phyloP scores from a whole-genome alignment of 495 filamentous ascomycete genomes.

The Penicillium simplicissimum region DNA sequence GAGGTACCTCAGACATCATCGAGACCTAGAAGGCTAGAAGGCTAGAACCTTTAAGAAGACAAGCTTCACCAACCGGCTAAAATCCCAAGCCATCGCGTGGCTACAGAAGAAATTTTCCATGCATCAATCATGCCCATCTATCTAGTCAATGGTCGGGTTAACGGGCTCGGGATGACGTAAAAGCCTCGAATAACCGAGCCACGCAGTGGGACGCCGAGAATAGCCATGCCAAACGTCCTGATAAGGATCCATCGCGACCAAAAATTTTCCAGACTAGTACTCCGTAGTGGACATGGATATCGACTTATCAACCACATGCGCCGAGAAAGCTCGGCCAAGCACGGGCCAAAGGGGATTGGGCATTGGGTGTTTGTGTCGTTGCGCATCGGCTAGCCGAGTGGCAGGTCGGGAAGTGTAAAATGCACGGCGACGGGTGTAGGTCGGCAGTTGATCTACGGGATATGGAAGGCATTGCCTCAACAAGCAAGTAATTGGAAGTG shows the following conservation, averaged over 20 bases:
- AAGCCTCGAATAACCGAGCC: conserved; percentile 22
- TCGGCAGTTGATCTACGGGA: not conserved
- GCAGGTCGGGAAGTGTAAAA: not conserved
- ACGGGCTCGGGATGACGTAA: conserved; percentile 14
- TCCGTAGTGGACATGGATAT: not conserved
- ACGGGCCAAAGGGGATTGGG: not conserved
- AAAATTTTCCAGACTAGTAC: conserved; percentile 10
- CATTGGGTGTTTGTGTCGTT: not conserved
- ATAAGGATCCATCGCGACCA: conserved; percentile 1
- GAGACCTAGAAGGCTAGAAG: not conserved
- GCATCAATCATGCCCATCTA: not conserved
- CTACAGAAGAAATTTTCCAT: not conserved
- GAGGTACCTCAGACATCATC: not conserved
- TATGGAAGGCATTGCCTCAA: not conserved
- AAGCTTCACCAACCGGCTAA: not conserved
- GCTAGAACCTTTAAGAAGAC: not conserved
- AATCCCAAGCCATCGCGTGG: not conserved
- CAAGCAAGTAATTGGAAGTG: not conserved
- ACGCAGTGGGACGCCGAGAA: conserved; percentile 9
- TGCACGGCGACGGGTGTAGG: not conserved
- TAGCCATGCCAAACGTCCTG: conserved; percentile 9
- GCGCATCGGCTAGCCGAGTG: conserved; percentile 6
- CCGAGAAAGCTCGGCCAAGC: conserved; percentile 4
- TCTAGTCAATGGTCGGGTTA: not conserved
- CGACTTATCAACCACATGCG: not conserved